These are phyloP conservation scores for Epichloe uncinata DNA, from an alignment of 2,329 filamentous ascomycete species.

Conservation along the genomic window DNA sequence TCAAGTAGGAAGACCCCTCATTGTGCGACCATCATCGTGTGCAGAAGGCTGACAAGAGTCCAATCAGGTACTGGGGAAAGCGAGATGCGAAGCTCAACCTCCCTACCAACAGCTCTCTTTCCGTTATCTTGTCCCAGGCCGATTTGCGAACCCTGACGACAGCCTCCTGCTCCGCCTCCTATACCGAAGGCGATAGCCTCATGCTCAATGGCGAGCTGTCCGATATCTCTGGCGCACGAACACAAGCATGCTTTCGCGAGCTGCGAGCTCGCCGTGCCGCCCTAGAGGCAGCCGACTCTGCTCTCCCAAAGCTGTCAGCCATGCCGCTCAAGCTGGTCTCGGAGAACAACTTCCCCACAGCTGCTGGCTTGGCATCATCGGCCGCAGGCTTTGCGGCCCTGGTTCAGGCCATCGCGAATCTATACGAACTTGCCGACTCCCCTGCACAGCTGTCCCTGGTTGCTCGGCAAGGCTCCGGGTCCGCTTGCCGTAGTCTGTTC, in stretches of 20 bases:
- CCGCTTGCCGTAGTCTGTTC: conserved; percentile 84
- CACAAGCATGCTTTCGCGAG: conserved; percentile 87
- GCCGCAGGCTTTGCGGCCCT: conserved; percentile 57
- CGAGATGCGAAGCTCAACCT: conserved; percentile 88
- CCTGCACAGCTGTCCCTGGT: conserved; percentile 78
- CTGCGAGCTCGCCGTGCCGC: conserved; percentile 63
- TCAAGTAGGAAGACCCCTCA: conserved; percentile 51
- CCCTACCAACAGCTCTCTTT: conserved; percentile 94
- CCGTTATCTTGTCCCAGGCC: conserved; percentile 85
- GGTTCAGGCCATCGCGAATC: conserved; percentile 76
- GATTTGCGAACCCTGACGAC: conserved; percentile 94
- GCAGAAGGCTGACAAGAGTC: background rate
- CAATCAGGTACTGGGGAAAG: conserved; percentile 77
- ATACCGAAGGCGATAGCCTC: conserved; percentile 53
- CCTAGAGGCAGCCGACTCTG: conserved; percentile 58
- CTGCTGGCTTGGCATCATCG: conserved; percentile 70
- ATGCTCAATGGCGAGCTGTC: conserved; percentile 73
- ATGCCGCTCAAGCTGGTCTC: conserved; percentile 76
- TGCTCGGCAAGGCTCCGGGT: conserved; percentile 86
- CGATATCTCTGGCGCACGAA: conserved; percentile 76
- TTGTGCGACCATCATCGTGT: background rate
- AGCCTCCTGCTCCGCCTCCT: conserved; percentile 71
- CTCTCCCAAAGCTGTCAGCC: conserved; percentile 68
- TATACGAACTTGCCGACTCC: conserved; percentile 73
- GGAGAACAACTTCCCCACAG: conserved; percentile 98